Conservation (phyloP, 208 protist species). For the Naegleria fowleri region DNA sequence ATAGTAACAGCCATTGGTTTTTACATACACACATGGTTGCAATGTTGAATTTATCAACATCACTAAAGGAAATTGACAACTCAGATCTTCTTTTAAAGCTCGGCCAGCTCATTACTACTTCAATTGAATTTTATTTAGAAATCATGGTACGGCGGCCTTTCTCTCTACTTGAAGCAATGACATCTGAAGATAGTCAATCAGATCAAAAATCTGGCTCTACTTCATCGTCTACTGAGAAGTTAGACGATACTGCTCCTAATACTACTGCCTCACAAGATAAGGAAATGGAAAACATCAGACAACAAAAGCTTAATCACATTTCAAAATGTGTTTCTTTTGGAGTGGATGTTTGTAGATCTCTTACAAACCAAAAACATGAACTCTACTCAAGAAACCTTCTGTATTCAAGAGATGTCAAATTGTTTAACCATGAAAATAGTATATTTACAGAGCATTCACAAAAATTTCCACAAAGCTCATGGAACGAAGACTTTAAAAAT, state of each 20-base stretch:
- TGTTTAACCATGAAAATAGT: neutral
- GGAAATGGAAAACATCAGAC: neutral
- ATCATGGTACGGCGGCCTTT: neutral
- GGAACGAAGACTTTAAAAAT: conserved; percentile 3
- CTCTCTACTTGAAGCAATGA: neutral
- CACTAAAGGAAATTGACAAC: neutral
- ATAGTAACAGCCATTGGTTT: neutral
- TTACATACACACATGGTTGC: neutral
- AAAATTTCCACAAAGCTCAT: neutral
- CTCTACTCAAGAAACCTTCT: neutral
- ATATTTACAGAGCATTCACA: neutral
- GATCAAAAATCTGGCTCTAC: neutral
- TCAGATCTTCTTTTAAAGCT: neutral
- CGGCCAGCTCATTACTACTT: neutral
- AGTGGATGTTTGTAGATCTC: neutral
- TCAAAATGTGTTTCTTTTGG: neutral
- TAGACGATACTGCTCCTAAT: neutral
- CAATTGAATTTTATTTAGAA: neutral
- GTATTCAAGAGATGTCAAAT: neutral
- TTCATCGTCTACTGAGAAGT: neutral
- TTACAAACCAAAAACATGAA: neutral
- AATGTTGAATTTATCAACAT: neutral
- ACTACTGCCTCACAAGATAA: neutral
- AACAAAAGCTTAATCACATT: neutral
- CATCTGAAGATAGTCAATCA: neutral